Evolutionary conservation across 75 land plant species (phyloP), one percentile per base, ranked within the genome.

Genomic region (Azolla pinnata): DNA sequence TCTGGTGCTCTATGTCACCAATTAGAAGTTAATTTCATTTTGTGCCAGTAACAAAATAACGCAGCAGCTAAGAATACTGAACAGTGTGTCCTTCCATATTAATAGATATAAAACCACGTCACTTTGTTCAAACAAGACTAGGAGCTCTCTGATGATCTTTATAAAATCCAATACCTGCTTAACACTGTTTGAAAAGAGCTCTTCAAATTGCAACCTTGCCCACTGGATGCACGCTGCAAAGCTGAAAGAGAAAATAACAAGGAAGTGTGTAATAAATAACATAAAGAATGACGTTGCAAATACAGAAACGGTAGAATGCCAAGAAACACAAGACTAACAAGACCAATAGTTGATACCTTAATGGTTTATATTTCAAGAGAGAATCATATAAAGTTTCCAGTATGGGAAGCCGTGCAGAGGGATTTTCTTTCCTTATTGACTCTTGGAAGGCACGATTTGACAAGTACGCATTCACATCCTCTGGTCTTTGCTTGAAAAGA

Each of bases 201-300:
- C 80, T 59, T 77, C 80, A 74, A 77, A 77, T 54, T 77, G 80
- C 33, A 77, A 68, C 42, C 80, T 71, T 33, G 78, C 80, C 80
- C 80, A 77, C 51, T 77, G 78, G 16, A 77, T 72, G 64, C 80
- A 77, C 27, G 80, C 67, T 32, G 68, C 80, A 67, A 77, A 74
- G 62, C 80, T 77, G 52, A 27, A 46, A 56, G 16, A 2, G 23
- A 54, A 30, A 17, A 53, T 5, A 24, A 8, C 24, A 57, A 53
- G 32, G 16, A 54, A 62, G 1, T 3, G 25, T 29, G 26, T 38
- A 29, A 62, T 48, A 30, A 62, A 38, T 38, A 14, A 38, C 26
- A 65, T 56, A 40, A 40, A 12, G 35, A 4, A 38, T 19, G 17
- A 18, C 3, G 49, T 46, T 14, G 29, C 29, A 48, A 61, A 10